These are phyloP conservation scores for Ganoderma lucidum DNA, from an alignment of 1,284 basidiomycete species.

Conservation along the genomic window DNA sequence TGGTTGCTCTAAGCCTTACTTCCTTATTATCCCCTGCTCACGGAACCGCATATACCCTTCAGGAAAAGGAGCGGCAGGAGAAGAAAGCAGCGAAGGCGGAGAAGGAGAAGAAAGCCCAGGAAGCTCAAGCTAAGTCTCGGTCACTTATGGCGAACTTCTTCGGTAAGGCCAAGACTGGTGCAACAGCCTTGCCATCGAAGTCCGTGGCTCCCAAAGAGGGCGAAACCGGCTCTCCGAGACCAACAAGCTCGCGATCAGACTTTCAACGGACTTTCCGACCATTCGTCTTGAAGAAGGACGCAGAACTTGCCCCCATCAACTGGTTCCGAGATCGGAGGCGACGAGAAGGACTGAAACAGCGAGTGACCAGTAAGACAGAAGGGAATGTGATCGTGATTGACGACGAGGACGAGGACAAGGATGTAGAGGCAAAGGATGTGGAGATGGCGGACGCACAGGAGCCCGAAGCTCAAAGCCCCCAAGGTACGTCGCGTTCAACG, in stretches of 20 bases:
- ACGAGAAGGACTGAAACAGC: slow-evolving; percentile 36
- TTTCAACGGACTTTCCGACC: slow-evolving; percentile 81
- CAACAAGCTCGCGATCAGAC: slow-evolving; percentile 60
- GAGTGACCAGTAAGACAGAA: slow-evolving; percentile 36
- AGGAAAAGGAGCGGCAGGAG: slow-evolving; percentile 75
- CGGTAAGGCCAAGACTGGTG: slow-evolving; percentile 58
- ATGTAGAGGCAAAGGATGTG: slow-evolving; percentile 26
- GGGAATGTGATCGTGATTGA: slow-evolving; percentile 64
- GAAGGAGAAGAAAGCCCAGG: slow-evolving; percentile 74
- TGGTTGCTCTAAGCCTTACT: slow-evolving; percentile 34
- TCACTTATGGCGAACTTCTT: slow-evolving; percentile 81
- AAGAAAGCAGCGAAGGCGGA: slow-evolving; percentile 70
- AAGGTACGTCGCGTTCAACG: slow-evolving; percentile 44
- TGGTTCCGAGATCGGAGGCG: slow-evolving; percentile 56
- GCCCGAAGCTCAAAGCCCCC: slow-evolving; percentile 42
- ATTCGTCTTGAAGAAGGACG: slow-evolving; percentile 78
- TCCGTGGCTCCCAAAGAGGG: slow-evolving; percentile 43
- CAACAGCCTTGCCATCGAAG: slow-evolving; percentile 33
- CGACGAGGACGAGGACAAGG: slow-evolving; percentile 42
- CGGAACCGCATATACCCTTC: neutral
- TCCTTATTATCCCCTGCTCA: slow-evolving; percentile 11
- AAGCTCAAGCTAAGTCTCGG: slow-evolving; percentile 74
- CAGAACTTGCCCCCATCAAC: slow-evolving; percentile 74
- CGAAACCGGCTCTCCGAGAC: slow-evolving; percentile 44
- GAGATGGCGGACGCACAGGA: slow-evolving; percentile 16